phyloP scores from a whole-genome alignment of 305 asterid genomes.

The Salvia sclarea region DNA sequence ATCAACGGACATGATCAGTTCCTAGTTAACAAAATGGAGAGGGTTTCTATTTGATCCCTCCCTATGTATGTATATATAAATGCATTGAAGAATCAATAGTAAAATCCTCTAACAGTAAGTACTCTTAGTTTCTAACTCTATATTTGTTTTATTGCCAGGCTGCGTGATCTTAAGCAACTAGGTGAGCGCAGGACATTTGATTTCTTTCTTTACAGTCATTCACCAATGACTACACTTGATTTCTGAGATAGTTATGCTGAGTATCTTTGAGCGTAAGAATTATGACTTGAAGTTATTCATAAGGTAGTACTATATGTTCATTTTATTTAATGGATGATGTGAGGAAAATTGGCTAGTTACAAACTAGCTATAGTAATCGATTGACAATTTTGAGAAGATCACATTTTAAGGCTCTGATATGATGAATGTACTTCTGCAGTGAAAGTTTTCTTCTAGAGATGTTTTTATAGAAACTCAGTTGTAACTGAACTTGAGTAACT shows the following conservation, averaged over 20 bases:
- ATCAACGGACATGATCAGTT: too few species aligned
- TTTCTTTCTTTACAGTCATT: slow-evolving; percentile 12
- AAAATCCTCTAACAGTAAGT: too few species aligned
- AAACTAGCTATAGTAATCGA: not conserved
- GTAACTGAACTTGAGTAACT: too few species aligned
- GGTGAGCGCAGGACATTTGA: slow-evolving; percentile 48
- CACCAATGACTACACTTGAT: slow-evolving; percentile 4
- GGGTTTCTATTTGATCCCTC: too few species aligned
- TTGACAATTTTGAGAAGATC: not conserved
- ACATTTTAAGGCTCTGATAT: slow-evolving; percentile 20
- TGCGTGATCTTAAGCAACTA: slow-evolving; percentile 94
- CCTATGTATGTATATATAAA: too few species aligned
- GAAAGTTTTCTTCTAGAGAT: not conserved
- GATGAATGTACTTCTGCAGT: not conserved
- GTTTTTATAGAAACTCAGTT: slow-evolving; percentile 30
- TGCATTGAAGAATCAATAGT: not conserved
- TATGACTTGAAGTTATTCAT: slow-evolving; percentile 1
- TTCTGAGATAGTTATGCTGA: not conserved
- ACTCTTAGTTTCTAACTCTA: slow-evolving; percentile 27
- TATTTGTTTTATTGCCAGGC: slow-evolving; percentile 55
- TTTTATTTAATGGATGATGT: slow-evolving; percentile 7
- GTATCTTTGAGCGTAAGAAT: not conserved
- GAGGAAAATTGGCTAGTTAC: not conserved
- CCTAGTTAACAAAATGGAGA: too few species aligned
- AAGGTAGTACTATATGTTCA: not conserved